Conservation (phyloP, 2,329 filamentous ascomycete species). For the Botryotinia calthae region DNA sequence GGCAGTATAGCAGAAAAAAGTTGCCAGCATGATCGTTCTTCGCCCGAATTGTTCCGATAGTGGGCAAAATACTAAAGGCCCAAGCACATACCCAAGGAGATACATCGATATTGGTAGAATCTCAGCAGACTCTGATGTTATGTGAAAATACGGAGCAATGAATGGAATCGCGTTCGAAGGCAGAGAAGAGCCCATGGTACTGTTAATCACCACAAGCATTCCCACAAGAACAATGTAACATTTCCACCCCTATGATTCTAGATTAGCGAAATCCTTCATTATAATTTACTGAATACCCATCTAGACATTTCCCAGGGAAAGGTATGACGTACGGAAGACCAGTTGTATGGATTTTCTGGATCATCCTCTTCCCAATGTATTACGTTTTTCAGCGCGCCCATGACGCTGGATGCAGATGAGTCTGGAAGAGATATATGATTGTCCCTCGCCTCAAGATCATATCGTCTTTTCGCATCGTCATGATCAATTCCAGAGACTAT, state of each 20-base stretch:
- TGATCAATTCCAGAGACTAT: constrained; percentile 39
- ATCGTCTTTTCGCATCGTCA: constrained; percentile 44
- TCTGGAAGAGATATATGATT: constrained; percentile 37
- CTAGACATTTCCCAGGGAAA: background rate
- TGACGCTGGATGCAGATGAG: constrained; percentile 29
- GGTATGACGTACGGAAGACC: constrained; percentile 29
- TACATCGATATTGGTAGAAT: constrained; percentile 62
- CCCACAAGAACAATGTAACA: constrained; percentile 51
- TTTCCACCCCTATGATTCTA: constrained; percentile 50
- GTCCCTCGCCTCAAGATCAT: constrained; percentile 45
- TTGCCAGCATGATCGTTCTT: constrained; percentile 57
- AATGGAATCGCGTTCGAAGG: constrained; percentile 61
- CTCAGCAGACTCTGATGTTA: constrained; percentile 44
- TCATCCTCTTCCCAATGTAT: constrained; percentile 36
- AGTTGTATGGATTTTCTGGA: constrained; percentile 38
- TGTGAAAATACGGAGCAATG: constrained; percentile 56
- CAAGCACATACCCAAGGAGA: constrained; percentile 58
- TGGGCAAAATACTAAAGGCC: constrained; percentile 61
- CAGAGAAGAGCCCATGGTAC: constrained; percentile 63
- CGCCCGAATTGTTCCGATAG: constrained; percentile 64
- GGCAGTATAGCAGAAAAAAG: constrained; percentile 66
- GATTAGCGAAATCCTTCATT: background rate
- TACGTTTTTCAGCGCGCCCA: constrained; percentile 26
- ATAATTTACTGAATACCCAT: background rate
- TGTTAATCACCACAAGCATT: constrained; percentile 63